These are phyloP conservation scores for Ochetophila trinervis DNA, from an alignment of 306 rosid genomes.

Conservation along the genomic window DNA sequence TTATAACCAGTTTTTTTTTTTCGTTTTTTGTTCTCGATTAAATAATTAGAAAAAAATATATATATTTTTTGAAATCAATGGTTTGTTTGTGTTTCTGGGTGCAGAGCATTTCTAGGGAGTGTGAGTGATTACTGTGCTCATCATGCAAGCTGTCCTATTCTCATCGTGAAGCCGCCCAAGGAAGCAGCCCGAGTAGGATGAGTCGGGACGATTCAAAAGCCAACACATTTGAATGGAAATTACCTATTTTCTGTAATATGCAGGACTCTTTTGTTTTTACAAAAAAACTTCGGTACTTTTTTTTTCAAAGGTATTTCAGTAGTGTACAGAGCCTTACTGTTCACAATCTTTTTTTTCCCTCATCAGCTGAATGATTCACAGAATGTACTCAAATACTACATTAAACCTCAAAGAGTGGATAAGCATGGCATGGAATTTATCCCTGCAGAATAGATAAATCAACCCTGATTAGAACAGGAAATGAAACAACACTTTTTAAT, in stretches of 20 bases:
- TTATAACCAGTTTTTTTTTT: background rate
- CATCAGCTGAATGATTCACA: too few relatives aligned
- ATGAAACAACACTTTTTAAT: background rate
- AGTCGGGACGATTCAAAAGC: too few relatives aligned
- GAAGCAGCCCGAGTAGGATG: conserved; percentile 4
- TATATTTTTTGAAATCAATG: background rate
- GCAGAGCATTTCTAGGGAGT: conserved; percentile 66
- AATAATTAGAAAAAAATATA: background rate
- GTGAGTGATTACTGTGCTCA: conserved; percentile 76
- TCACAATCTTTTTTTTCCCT: background rate
- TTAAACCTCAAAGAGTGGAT: too few relatives aligned
- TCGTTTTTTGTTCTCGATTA: background rate
- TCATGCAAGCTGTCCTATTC: conserved; percentile 47
- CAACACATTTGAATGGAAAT: too few relatives aligned
- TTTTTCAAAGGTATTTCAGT: background rate
- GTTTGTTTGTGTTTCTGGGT: background rate
- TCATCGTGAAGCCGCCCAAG: conserved; percentile 60
- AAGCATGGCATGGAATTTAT: conserved; percentile 8
- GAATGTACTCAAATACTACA: too few relatives aligned
- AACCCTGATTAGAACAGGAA: conserved; percentile 4
- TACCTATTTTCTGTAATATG: too few relatives aligned
- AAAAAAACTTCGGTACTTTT: too few relatives aligned
- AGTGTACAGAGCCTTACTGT: background rate
- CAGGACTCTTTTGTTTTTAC: background rate
- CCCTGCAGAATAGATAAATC: conserved; percentile 41